Percentiles rank a stretch among this genome's conserved stretches.
These are phyloP conservation scores for Phytopythium delawarense DNA, from an alignment of 352 stramenopile species.

Conservation along the genomic window DNA sequence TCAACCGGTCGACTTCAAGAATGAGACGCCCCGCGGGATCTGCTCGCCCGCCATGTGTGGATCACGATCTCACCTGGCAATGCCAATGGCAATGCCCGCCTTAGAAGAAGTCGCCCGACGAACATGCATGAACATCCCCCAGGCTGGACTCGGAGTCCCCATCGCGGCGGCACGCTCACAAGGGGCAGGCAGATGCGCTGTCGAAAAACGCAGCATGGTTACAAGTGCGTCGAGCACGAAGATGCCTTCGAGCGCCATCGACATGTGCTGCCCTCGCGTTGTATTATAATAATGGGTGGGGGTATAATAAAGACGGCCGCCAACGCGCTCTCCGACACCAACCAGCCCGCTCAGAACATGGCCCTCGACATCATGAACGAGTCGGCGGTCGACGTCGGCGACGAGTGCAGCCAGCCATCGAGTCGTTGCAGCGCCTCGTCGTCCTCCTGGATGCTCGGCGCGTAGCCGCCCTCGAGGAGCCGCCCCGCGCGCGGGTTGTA, in stretches of 20 bases:
- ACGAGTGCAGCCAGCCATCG: conserved; percentile 58
- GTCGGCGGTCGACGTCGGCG: conserved; percentile 55
- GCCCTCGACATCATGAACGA: conserved; percentile 40
- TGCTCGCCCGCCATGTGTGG: not conserved
- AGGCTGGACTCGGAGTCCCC: too few relatives aligned
- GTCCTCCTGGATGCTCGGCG: conserved; percentile 64
- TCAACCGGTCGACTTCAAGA: not conserved
- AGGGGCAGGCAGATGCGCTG: too few relatives aligned
- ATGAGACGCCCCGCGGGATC: not conserved
- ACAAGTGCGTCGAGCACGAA: not conserved
- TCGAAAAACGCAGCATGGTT: too few relatives aligned
- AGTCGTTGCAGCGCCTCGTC: conserved; percentile 60
- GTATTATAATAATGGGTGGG: conserved; percentile 1
- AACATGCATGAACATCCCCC: too few relatives aligned
- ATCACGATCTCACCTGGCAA: not conserved
- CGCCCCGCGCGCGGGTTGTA: conserved; percentile 43
- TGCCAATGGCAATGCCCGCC: too few relatives aligned
- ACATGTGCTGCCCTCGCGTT: not conserved
- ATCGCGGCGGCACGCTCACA: not conserved
- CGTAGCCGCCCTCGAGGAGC: conserved; percentile 41
- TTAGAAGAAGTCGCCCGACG: too few relatives aligned
- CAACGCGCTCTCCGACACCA: not conserved
- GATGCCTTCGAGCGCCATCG: not conserved
- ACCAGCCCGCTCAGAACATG: conserved; percentile 4
- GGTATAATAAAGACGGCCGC: not conserved